Evolutionary conservation across 2,329 filamentous ascomycete genomes (phyloP).

Genomic region (Tolypocladium guangdongense): DNA sequence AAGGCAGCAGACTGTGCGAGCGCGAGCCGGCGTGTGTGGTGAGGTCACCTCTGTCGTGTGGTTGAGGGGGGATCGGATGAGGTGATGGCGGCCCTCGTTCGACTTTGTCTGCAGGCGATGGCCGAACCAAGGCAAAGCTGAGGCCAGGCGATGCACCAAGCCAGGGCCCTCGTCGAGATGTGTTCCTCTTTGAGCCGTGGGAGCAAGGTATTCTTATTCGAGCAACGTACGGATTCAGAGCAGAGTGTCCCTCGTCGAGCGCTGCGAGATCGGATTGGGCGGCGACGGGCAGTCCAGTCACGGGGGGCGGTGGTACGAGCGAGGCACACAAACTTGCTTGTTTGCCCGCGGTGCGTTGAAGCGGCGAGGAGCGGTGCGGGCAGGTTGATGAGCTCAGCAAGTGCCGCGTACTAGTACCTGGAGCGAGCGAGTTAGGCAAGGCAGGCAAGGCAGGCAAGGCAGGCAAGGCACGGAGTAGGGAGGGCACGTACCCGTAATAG

Average conservation of each 20-base stretch:
- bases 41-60: neutral
- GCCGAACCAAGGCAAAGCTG: neutral
- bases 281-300: neutral
- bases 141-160: neutral
- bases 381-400: neutral
- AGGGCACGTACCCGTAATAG: neutral
- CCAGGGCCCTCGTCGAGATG: neutral
- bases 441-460: neutral
- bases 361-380: neutral
- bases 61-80: neutral
- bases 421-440: neutral
- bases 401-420: too few relatives aligned
- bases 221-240: neutral
- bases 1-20: neutral
- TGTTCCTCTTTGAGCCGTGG: neutral
- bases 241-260: neutral
- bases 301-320: neutral
- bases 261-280: neutral
- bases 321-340: neutral
- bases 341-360: neutral
- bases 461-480: too few relatives aligned
- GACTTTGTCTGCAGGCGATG: neutral
- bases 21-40: neutral
- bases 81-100: neutral
- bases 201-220: neutral